Conservation (phyloP, 257 asterid genomes). For the Solanum bukasovii region DNA sequence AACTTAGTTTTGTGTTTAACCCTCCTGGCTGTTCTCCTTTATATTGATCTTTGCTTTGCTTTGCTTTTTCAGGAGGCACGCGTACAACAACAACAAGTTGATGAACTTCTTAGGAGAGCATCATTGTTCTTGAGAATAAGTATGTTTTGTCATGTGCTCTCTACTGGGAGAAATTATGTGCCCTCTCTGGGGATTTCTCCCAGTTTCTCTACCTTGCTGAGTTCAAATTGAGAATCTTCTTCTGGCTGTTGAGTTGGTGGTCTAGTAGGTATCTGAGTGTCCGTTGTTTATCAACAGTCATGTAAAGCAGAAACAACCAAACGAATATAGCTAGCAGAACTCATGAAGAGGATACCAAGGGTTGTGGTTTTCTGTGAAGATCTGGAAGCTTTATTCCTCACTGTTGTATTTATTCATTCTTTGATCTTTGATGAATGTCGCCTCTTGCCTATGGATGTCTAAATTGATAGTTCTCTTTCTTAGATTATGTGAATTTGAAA, state of each 20-base stretch:
- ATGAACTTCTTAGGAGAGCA: conserved; percentile 6
- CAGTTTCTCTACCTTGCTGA: conserved; percentile 8
- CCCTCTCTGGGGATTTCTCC: conserved; percentile 7
- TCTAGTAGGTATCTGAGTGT: conserved; percentile 10
- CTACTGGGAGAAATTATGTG: not conserved
- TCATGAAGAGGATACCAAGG: conserved; percentile 15
- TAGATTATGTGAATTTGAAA: not conserved
- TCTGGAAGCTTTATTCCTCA: conserved; percentile 4
- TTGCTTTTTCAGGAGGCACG: conserved; percentile 23
- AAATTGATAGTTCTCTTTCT: not conserved
- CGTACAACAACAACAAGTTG: conserved; percentile 27
- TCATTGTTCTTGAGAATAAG: conserved; percentile 3
- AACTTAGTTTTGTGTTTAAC: not conserved
- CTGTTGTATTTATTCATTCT: not conserved
- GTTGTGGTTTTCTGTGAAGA: conserved; percentile 12
- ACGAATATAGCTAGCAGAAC: conserved; percentile 27
- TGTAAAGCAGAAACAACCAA: conserved; percentile 22
- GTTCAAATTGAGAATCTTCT: not conserved
- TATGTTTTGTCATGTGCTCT: not conserved
- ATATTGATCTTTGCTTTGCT: conserved; percentile 7
- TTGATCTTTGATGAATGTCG: not conserved
- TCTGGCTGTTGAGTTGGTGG: conserved; percentile 8
- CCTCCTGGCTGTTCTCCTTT: not conserved
- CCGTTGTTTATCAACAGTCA: conserved; percentile 4
- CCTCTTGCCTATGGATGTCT: not conserved